These are phyloP conservation scores for Solanum clarkiae DNA, from an alignment of 257 asterid genomes.

Conservation along the genomic window DNA sequence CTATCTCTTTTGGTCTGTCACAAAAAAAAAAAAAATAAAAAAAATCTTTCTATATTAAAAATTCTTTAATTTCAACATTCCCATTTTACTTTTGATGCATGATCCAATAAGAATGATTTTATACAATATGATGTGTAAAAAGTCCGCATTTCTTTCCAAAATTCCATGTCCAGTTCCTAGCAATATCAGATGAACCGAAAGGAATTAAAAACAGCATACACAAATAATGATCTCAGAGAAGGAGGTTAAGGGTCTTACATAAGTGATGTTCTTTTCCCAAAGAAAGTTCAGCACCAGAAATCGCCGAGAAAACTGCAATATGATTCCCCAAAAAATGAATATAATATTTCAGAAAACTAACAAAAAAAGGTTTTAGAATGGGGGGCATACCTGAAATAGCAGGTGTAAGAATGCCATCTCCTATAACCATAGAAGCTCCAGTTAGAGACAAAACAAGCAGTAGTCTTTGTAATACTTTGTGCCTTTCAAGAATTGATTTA, in stretches of 20 bases:
- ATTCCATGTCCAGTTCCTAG: neutral
- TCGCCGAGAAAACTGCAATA: conserved; percentile 80
- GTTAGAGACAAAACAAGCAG: conserved; percentile 60
- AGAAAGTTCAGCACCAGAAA: conserved; percentile 81
- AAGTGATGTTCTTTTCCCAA: conserved; percentile 67
- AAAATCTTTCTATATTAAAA: neutral
- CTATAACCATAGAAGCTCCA: conserved; percentile 98
- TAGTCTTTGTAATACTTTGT: conserved; percentile 58
- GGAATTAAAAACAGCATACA: neutral
- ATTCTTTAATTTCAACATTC: neutral
- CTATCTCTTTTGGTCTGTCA: neutral
- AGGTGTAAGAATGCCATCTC: conserved; percentile 88
- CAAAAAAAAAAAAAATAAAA: neutral
- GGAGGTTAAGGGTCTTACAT: conserved; percentile 33
- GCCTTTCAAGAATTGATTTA: conserved; percentile 46
- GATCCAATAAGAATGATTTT: neutral
- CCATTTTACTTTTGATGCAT: neutral
- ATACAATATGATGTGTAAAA: neutral
- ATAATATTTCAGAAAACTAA: neutral
- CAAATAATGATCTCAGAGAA: neutral
- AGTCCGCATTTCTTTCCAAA: neutral
- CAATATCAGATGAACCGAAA: neutral
- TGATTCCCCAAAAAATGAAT: neutral
- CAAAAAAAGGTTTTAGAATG: neutral
- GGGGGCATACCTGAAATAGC: conserved; percentile 57